A percentile compares a stretch with the other conserved stretches of the same genome.
phyloP scores from a whole-genome alignment of 2,329 filamentous ascomycete species.

The Pseudocercospora ulei region DNA sequence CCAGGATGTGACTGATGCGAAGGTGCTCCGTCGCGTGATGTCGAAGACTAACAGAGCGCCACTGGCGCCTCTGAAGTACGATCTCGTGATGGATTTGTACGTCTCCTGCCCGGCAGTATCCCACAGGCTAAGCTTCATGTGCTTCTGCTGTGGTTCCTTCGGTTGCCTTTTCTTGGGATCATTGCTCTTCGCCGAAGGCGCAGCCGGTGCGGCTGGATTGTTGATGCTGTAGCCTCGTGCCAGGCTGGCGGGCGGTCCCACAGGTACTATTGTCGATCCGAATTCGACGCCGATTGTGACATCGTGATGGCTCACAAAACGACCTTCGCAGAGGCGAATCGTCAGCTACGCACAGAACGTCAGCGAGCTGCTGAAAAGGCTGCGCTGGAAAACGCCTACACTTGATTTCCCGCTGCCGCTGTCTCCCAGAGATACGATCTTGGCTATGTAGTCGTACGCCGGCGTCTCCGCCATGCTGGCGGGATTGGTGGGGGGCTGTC shows the following conservation, averaged over 20 bases:
- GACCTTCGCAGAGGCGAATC: conserved; percentile 90
- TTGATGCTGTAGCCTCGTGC: conserved; percentile 43
- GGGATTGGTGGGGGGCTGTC: neutral
- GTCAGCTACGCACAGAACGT: conserved; percentile 53
- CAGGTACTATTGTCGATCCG: conserved; percentile 82
- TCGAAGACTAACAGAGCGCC: conserved; percentile 86
- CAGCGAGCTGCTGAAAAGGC: conserved; percentile 24
- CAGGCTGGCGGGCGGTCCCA: conserved; percentile 67
- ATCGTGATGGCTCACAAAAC: conserved; percentile 89
- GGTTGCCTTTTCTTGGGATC: conserved; percentile 32
- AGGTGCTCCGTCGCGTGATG: conserved; percentile 75
- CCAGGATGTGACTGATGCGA: conserved; percentile 83
- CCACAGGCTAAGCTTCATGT: conserved; percentile 93
- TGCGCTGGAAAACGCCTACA: conserved; percentile 36
- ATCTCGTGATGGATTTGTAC: conserved; percentile 90
- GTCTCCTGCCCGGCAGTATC: conserved; percentile 95
- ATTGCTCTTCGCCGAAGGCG: conserved; percentile 17
- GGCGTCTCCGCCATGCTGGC: conserved; percentile 17
- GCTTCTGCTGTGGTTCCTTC: conserved; percentile 47
- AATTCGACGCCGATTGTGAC: conserved; percentile 97
- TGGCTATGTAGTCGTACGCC: conserved; percentile 97
- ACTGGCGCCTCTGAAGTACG: conserved; percentile 77
- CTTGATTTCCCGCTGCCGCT: conserved; percentile 89
- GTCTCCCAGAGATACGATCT: conserved; percentile 95
- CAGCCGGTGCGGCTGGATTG: conserved; percentile 36